Evolutionary conservation across 495 filamentous ascomycete species (phyloP).

Genomic region (Evansstolkia leycettana): DNA sequence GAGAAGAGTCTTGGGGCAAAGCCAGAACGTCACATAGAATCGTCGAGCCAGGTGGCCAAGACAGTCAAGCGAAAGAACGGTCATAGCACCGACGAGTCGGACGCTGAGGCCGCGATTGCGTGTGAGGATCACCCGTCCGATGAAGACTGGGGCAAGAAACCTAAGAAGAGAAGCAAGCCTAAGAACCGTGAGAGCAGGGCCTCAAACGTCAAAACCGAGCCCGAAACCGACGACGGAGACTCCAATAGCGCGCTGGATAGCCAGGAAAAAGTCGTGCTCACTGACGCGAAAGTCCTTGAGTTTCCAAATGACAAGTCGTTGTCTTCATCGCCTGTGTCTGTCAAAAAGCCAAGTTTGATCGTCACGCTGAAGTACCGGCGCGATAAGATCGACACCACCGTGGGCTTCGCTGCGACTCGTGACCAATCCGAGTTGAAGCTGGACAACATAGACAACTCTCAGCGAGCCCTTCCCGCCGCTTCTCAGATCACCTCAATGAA

Average conservation of each 20-base stretch:
- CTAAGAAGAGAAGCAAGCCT: conserved; percentile 2
- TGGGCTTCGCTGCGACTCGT: no score
- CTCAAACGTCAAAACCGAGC: conserved; percentile 1
- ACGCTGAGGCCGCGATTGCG: conserved; percentile 2
- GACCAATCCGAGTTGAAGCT: no score
- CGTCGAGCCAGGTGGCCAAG: no score
- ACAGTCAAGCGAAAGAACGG: background rate
- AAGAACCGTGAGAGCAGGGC: conserved; percentile 2
- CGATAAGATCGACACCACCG: no score
- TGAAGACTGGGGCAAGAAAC: conserved; percentile 8
- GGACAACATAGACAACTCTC: no score
- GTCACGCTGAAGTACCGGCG: no score
- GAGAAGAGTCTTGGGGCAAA: no score
- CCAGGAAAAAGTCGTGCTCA: conserved; percentile 5
- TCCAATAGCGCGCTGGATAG: background rate
- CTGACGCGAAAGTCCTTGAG: conserved; percentile 9
- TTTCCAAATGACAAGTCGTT: conserved; percentile 7
- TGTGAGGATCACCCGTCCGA: conserved; percentile 13
- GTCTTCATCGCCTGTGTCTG: background rate
- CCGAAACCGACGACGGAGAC: conserved; percentile 3
- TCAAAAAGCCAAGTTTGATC: background rate
- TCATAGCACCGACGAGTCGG: background rate
- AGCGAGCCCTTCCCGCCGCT: no score
- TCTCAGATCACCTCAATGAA: no score
- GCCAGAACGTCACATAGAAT: no score